Evolutionary conservation across 371 early-diverging fungal genomes (phyloP).

Genomic region (Rhizomucor miehei): DNA sequence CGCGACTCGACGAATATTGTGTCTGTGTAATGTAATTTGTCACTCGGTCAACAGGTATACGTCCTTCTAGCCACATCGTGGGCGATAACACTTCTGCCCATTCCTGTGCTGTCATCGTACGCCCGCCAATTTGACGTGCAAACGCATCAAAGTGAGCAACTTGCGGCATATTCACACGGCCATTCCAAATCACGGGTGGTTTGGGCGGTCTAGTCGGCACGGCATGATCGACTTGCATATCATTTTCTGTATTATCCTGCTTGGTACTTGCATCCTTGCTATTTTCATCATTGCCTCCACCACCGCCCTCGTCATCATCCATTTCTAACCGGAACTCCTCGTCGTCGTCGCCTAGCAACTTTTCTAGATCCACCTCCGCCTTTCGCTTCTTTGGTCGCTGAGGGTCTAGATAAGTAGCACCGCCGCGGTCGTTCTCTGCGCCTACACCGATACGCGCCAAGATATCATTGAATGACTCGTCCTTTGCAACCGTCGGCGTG

Average conservation of each 20-base stretch:
- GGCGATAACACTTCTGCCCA: conserved; percentile 65
- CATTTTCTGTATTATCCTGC: background rate
- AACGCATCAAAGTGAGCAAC: conserved; percentile 60
- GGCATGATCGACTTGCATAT: conserved; percentile 3
- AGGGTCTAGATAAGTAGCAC: conserved; percentile 1
- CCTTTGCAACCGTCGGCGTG: conserved; percentile 10
- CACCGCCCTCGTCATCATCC: conserved; percentile 25
- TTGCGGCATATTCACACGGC: conserved; percentile 65
- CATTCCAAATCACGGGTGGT: conserved; percentile 59
- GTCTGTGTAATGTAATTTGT: conserved; percentile 58
- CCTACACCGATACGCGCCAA: conserved; percentile 32
- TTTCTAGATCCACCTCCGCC: conserved; percentile 27
- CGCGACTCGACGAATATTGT: conserved; percentile 49
- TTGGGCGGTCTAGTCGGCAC: conserved; percentile 5
- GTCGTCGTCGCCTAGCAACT: conserved; percentile 15
- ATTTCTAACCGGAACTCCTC: conserved; percentile 20
- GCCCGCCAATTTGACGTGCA: conserved; percentile 65
- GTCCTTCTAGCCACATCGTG: conserved; percentile 64
- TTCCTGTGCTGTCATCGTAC: conserved; percentile 31
- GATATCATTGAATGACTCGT: conserved; percentile 32
- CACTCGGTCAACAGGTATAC: conserved; percentile 56
- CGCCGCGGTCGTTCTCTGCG: conserved; percentile 6
- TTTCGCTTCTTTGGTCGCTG: conserved; percentile 29
- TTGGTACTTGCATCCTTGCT: conserved; percentile 21
- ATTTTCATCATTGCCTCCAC: conserved; percentile 10